Conservation (phyloP, 805 yeast genomes). For the Spathaspora passalidarum region DNA sequence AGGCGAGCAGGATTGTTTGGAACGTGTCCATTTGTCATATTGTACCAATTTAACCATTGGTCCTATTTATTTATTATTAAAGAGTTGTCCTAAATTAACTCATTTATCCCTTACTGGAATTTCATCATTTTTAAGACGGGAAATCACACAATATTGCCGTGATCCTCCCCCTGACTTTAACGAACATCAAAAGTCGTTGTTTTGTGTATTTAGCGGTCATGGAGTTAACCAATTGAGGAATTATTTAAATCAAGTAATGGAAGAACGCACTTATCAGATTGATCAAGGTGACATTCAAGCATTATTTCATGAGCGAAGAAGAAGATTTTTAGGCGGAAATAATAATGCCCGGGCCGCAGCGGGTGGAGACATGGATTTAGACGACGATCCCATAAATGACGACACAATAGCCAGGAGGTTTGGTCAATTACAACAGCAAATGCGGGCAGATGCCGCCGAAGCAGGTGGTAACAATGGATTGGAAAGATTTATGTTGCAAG, state of each 20-base stretch:
- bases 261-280: conserved; percentile 29
- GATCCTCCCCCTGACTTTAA: conserved; percentile 92
- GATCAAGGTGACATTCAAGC: conserved; percentile 32
- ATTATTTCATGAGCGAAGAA: conserved; percentile 26
- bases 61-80: conserved; percentile 73
- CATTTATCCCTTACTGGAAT: conserved; percentile 93
- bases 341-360: conserved; percentile 11
- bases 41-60: conserved; percentile 76
- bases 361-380: conserved; percentile 1
- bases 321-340: conserved; percentile 23
- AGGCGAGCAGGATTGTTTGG: conserved; percentile 76
- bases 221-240: conserved; percentile 79
- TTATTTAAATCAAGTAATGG: conserved; percentile 52
- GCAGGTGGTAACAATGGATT: conserved; percentile 5
- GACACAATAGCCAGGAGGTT: background rate
- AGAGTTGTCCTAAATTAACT: conserved; percentile 80
- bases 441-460: conserved; percentile 2
- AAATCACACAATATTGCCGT: conserved; percentile 82
- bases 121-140: conserved; percentile 80
- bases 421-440: background rate
- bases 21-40: conserved; percentile 89
- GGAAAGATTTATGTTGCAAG: background rate
- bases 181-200: conserved; percentile 76
- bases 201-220: conserved; percentile 90
- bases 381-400: background rate